A percentile compares a stretch with the other conserved stretches of the same genome.
phyloP scores from a whole-genome alignment of 768 basidiomycete species.

The Jaapia argillacea region DNA sequence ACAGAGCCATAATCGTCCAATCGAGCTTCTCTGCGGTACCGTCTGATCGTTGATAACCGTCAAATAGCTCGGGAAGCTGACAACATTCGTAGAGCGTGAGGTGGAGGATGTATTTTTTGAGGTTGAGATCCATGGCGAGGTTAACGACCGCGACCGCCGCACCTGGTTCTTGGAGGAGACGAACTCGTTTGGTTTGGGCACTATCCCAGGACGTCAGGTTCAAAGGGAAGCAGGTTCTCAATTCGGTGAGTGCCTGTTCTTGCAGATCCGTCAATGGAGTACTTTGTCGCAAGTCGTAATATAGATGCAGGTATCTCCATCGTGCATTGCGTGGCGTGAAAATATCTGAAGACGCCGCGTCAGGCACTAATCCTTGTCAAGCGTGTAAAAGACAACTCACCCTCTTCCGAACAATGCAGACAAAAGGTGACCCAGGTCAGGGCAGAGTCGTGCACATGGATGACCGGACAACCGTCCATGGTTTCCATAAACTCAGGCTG shows the following conservation, averaged over 20 bases:
- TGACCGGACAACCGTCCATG: constrained; percentile 11
- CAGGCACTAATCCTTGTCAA: not conserved
- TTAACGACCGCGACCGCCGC: not conserved
- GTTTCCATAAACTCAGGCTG: constrained; percentile 2
- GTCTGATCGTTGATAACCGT: not conserved
- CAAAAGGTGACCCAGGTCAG: not conserved
- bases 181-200: not conserved
- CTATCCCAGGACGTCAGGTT: not conserved
- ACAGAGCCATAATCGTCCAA: not conserved
- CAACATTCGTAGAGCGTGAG: not conserved
- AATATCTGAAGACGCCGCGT: not conserved
- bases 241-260: not conserved
- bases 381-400: not conserved
- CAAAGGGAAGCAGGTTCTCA: not conserved
- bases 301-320: not conserved
- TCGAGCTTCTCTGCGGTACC: not conserved
- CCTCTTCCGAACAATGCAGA: not conserved
- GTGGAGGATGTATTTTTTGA: not conserved
- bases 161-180: not conserved
- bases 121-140: not conserved
- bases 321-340: not conserved
- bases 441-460: constrained; percentile 7
- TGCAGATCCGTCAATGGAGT: not conserved
- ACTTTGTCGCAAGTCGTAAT: not conserved
- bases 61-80: not conserved